phyloP scores from a whole-genome alignment of 768 basidiomycete genomes.

The Mycena chlorophos region DNA sequence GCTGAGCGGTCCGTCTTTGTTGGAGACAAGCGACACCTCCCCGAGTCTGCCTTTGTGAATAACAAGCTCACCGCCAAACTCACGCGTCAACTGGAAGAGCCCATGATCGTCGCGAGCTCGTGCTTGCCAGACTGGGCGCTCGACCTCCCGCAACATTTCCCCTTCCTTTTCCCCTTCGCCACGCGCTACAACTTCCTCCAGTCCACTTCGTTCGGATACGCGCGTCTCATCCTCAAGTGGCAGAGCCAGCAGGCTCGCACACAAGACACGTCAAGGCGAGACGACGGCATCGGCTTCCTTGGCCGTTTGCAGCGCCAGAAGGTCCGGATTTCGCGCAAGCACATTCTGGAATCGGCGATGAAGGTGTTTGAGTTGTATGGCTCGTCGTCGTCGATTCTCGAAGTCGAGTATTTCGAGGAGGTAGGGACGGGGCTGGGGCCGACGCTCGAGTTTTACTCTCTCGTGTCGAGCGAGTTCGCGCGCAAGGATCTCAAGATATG shows the following conservation, averaged over 20 bases:
- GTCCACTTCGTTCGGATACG: conserved; percentile 96
- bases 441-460: conserved; percentile 97
- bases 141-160: conserved; percentile 94
- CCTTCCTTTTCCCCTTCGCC: conserved; percentile 98
- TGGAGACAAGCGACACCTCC: conserved; percentile 56
- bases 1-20: conserved; percentile 55
- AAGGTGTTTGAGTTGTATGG: conserved; percentile 98
- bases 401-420: conserved; percentile 99
- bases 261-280: conserved; percentile 77
- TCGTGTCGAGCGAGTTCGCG: conserved; percentile 95
- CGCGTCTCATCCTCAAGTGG: conserved; percentile 92
- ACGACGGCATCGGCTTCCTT: conserved; percentile 90
- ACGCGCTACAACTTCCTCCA: conserved; percentile 97
- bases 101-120: conserved; percentile 98
- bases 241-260: conserved; percentile 82
- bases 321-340: conserved; percentile 92
- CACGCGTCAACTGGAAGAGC: conserved; percentile 95
- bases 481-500: conserved; percentile 85
- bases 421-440: conserved; percentile 97
- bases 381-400: conserved; percentile 87
- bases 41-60: conserved; percentile 89
- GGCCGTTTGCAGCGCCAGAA: conserved; percentile 94
- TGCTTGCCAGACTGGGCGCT: conserved; percentile 97
- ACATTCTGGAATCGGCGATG: conserved; percentile 92
- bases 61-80: conserved; percentile 98